phyloP scores from a whole-genome alignment of 495 filamentous ascomycete species.

The Lineolata rhizophorae region DNA sequence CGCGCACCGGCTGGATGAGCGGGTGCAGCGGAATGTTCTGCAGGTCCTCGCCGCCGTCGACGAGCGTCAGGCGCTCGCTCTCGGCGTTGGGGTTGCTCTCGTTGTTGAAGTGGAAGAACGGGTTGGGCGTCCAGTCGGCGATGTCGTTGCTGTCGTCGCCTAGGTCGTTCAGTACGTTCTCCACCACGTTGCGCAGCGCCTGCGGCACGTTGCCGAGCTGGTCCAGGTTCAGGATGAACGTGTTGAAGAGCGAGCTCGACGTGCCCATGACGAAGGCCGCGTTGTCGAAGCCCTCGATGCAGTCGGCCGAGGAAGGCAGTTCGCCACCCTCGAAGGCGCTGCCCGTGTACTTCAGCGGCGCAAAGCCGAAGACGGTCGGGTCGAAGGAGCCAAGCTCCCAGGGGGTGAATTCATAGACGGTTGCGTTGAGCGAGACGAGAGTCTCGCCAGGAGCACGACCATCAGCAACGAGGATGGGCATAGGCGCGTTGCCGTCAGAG shows the following conservation, averaged over 20 bases:
- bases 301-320: slow-evolving; percentile 34
- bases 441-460: slow-evolving; percentile 41
- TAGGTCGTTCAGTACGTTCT: slow-evolving; percentile 29
- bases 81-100: slow-evolving; percentile 35
- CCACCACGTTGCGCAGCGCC: slow-evolving; percentile 28
- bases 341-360: slow-evolving; percentile 50
- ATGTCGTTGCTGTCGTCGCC: slow-evolving; percentile 47
- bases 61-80: slow-evolving; percentile 40
- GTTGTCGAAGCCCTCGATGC: slow-evolving; percentile 68
- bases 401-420: slow-evolving; percentile 71
- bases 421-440: slow-evolving; percentile 52
- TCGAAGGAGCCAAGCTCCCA: slow-evolving; percentile 76
- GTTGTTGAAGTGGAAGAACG: slow-evolving; percentile 54
- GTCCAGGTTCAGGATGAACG: slow-evolving; percentile 37
- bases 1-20: slow-evolving; percentile 51
- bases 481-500: slow-evolving; percentile 43
- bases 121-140: slow-evolving; percentile 64
- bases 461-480: slow-evolving; percentile 68
- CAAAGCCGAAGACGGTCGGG: slow-evolving; percentile 61
- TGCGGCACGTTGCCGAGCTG: slow-evolving; percentile 28
- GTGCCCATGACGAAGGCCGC: slow-evolving; percentile 76
- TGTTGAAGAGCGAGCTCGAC: slow-evolving; percentile 78
- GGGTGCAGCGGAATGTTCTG: slow-evolving; percentile 83
- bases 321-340: slow-evolving; percentile 53
- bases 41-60: slow-evolving; percentile 70